These are phyloP conservation scores for Neohortaea acidophila DNA, from an alignment of 495 filamentous ascomycete genomes.

Conservation along the genomic window DNA sequence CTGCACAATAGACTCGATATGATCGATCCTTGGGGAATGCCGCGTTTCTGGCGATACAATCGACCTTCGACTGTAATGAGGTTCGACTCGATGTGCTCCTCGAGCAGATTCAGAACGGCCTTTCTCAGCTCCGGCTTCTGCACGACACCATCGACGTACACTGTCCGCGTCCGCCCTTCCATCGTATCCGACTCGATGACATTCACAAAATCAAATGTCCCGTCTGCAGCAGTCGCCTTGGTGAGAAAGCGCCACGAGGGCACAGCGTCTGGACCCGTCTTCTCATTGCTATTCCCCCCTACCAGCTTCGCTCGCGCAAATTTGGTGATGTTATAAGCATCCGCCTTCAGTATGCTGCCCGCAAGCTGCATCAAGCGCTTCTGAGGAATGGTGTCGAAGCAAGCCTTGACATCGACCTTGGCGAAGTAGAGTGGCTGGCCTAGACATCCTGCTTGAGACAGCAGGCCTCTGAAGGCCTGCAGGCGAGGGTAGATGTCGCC, in stretches of 20 bases:
- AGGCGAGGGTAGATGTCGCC: constrained; percentile 67
- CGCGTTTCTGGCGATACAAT: constrained; percentile 72
- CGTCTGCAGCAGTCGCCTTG: constrained; percentile 37
- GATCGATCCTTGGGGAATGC: constrained; percentile 86
- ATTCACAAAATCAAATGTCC: constrained; percentile 39
- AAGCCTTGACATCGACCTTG: constrained; percentile 81
- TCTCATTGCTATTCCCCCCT: constrained; percentile 12
- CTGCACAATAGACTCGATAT: constrained; percentile 79
- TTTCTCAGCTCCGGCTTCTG: constrained; percentile 38
- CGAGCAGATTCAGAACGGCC: constrained; percentile 51
- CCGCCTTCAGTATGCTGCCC: constrained; percentile 43
- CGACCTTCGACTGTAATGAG: constrained; percentile 80
- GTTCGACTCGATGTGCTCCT: constrained; percentile 66
- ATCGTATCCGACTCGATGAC: constrained; percentile 35
- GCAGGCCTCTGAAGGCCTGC: constrained; percentile 46
- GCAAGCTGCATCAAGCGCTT: constrained; percentile 51
- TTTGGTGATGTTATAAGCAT: constrained; percentile 54
- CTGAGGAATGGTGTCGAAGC: constrained; percentile 94
- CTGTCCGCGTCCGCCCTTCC: constrained; percentile 42
- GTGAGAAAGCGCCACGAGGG: constrained; percentile 50
- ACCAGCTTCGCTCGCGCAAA: constrained; percentile 54
- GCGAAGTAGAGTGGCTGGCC: constrained; percentile 55
- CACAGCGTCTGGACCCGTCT: constrained; percentile 24
- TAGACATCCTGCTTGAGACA: constrained; percentile 20
- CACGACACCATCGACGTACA: constrained; percentile 54